phyloP scores from a whole-genome alignment of 306 rosid species.

The Styphnolobium japonicum region DNA sequence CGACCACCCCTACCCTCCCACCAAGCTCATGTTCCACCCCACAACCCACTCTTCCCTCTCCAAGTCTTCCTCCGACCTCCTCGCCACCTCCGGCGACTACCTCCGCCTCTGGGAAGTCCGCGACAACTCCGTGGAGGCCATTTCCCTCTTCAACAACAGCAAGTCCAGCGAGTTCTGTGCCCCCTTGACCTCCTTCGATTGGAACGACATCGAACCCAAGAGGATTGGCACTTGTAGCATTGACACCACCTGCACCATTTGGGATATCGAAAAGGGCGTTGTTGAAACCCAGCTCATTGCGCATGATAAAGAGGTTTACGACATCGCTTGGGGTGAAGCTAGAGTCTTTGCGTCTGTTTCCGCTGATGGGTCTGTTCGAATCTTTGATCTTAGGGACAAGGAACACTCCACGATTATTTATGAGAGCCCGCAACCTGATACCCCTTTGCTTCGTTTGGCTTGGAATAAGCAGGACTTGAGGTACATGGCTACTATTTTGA shows the following conservation, averaged over 20 bases:
- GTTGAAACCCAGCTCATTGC: conserved; percentile 98
- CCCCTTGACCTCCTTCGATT: conserved; percentile 91
- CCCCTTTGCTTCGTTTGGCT: conserved; percentile 87
- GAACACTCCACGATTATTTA: conserved; percentile 95
- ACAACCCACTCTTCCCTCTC: conserved; percentile 40
- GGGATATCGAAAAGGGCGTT: conserved; percentile 80
- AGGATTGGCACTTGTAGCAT: conserved; percentile 89
- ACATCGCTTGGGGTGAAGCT: conserved; percentile 96
- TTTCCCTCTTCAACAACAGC: conserved; percentile 78
- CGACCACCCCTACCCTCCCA: conserved; percentile 96
- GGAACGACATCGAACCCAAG: conserved; percentile 87
- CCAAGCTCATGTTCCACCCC: conserved; percentile 95
- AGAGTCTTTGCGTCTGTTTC: conserved; percentile 91
- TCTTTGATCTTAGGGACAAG: conserved; percentile 82
- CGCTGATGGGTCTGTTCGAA: conserved; percentile 91
- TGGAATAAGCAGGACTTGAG: conserved; percentile 97
- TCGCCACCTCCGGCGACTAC: conserved; percentile 95
- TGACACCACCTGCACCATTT: conserved; percentile 91
- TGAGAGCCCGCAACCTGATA: conserved; percentile 91
- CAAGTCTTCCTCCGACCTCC: conserved; percentile 50
- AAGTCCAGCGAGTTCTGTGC: conserved; percentile 89
- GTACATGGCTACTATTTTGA: conserved; percentile 87
- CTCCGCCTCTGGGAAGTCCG: conserved; percentile 96
- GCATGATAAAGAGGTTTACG: conserved; percentile 91
- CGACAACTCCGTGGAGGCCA: conserved; percentile 57